Evolutionary conservation across 2,329 filamentous ascomycete genomes (phyloP).

Genomic region (Triangularia verruculosa): DNA sequence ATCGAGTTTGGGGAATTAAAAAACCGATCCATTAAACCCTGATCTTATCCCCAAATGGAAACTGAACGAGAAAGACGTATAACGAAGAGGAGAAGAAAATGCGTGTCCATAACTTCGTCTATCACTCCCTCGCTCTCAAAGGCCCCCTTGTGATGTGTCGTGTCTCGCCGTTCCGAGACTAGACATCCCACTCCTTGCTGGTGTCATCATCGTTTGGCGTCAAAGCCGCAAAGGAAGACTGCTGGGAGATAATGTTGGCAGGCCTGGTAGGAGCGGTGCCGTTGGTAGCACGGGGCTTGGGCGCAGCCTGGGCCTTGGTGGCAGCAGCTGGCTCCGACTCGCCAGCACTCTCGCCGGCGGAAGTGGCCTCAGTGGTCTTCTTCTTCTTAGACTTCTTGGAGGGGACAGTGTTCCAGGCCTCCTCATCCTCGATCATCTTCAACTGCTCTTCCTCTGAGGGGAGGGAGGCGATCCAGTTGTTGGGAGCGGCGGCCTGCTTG

Average conservation of each 20-base stretch:
- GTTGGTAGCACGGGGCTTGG: slow-evolving; percentile 27
- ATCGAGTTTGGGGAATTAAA: not conserved
- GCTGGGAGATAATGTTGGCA: slow-evolving; percentile 37
- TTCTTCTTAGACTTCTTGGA: slow-evolving; percentile 43
- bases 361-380: slow-evolving; percentile 41
- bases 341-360: slow-evolving; percentile 33
- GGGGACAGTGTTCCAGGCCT: slow-evolving; percentile 58
- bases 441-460: slow-evolving; percentile 63
- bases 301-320: slow-evolving; percentile 9
- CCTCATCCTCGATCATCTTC: slow-evolving; percentile 54
- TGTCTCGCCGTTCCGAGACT: slow-evolving; percentile 19
- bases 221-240: slow-evolving; percentile 49
- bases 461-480: slow-evolving; percentile 49
- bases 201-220: slow-evolving; percentile 37
- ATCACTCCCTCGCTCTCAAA: not conserved
- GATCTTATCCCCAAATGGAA: not conserved
- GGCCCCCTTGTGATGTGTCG: too few relatives aligned
- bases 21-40: not conserved
- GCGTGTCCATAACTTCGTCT: not conserved
- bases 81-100: not conserved
- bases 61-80: not conserved
- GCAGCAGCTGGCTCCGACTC: slow-evolving; percentile 28
- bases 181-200: slow-evolving; percentile 54
- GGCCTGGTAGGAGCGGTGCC: slow-evolving; percentile 31
- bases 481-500: slow-evolving; percentile 35